Percentiles rank a stretch among this genome's conserved stretches.
Conservation (phyloP, 331 rosid species). For the Quercus phellos region DNA sequence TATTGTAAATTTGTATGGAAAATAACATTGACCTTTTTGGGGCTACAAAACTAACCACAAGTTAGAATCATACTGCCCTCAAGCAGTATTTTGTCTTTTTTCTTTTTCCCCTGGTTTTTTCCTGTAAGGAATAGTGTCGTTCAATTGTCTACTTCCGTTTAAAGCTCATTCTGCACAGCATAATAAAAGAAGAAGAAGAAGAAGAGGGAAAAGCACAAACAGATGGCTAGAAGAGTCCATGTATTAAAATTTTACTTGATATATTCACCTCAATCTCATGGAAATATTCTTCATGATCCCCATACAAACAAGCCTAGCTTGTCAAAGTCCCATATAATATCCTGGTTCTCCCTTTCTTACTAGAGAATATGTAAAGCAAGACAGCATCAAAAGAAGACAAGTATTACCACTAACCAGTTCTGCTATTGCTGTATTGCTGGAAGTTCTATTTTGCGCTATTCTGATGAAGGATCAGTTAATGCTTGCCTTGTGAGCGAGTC, state of each 20-base stretch:
- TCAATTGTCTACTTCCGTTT: not conserved
- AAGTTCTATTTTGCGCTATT: not conserved
- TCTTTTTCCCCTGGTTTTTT: too few species aligned
- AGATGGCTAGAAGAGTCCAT: not conserved
- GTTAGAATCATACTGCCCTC: too few species aligned
- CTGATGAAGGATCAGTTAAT: not conserved
- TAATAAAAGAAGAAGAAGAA: not conserved
- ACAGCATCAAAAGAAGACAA: not conserved
- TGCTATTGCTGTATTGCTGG: not conserved
- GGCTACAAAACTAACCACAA: too few species aligned
- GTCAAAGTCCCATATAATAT: not conserved
- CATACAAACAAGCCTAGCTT: not conserved
- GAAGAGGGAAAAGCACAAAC: not conserved
- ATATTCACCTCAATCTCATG: not conserved
- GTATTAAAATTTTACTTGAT: not conserved
- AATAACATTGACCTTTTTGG: too few species aligned
- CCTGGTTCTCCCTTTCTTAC: not conserved
- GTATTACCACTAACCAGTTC: not conserved
- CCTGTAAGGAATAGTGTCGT: too few species aligned
- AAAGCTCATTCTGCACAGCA: not conserved
- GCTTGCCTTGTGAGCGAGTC: conserved; percentile 14
- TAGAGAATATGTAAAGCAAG: not conserved
- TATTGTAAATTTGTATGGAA: too few species aligned
- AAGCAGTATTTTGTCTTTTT: too few species aligned
- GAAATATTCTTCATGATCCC: not conserved